Evolutionary conservation across 2,329 filamentous ascomycete genomes (phyloP), one percentile per base, ranked within the genome.

Genomic region (Aspergillus jensenii): DNA sequence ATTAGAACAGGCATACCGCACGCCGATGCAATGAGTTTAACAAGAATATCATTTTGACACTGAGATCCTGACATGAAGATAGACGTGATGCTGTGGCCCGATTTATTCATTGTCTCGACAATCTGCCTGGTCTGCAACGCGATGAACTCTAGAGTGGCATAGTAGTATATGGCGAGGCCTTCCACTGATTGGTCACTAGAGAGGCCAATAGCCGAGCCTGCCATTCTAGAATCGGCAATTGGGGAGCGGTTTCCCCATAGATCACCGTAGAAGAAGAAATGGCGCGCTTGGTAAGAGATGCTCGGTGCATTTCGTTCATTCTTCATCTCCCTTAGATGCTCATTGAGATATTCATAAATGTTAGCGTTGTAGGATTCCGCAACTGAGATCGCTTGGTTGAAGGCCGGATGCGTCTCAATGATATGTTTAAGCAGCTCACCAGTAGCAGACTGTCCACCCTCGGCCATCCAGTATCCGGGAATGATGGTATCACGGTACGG

Each of bases 11-110:
- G 93, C 88, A 96, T 93, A 65, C 87, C 83, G 77, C 93, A 98
- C 0, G 89, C 90, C 0, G 93, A 95, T 14, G 95, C 92, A 67
- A 99, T 89, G 15, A 99, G 85, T 58, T 87, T 84, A 88, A 99
- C 96, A 55, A 99, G 82, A 59, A 98, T 86, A 35, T 89, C 86
- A 76, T 99, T 99, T 77, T 97, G 93, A 81, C 95, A 99, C 75
- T 98, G 95, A 11, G 91, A 96, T 60, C 95, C 95, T 4, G 91
- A 96, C 95, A 99, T 98, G 85, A 98, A 99, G 76, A 99, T 96
- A 62, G 89, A 93, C 50, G 84, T 87, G 74, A 99, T 93, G 65
- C 84, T 81, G 78, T 99, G 95, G 9, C 95, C 95, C 1, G 91
- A 82, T 47, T 84, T 81, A 81, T 98, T 99, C 93, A 99, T 97